Percentiles rank a stretch among this genome's conserved stretches.
Evolutionary conservation across 1,139 yeast species (phyloP).

Genomic region (Yamadazyma conglobata): DNA sequence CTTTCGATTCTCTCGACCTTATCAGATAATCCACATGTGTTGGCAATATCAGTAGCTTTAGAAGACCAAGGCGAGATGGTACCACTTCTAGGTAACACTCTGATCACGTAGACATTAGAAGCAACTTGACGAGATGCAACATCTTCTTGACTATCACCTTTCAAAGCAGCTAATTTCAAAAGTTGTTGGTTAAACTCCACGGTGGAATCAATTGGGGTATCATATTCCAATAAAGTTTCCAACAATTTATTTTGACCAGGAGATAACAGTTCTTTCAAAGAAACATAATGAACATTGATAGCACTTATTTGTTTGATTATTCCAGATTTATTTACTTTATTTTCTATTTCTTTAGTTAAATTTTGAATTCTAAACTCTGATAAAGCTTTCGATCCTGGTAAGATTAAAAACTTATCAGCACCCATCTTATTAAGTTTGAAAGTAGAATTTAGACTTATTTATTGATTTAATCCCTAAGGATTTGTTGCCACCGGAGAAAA

Average conservation of each 20-base stretch:
- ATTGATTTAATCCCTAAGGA: too few relatives aligned
- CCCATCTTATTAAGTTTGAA: slow-evolving; percentile 3
- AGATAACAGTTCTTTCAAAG: slow-evolving; percentile 41
- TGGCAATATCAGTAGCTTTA: slow-evolving; percentile 92
- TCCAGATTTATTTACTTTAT: slow-evolving; percentile 53
- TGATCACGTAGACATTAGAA: slow-evolving; percentile 56
- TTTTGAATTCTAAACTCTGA: slow-evolving; percentile 80
- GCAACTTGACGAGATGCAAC: slow-evolving; percentile 26
- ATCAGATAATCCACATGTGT: slow-evolving; percentile 76
- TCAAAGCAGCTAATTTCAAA: slow-evolving; percentile 23
- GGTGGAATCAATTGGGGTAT: slow-evolving; percentile 53
- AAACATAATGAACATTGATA: slow-evolving; percentile 78
- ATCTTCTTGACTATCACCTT: slow-evolving; percentile 31
- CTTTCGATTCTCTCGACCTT: slow-evolving; percentile 84
- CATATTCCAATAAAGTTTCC: slow-evolving; percentile 70
- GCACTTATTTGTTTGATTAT: slow-evolving; percentile 70
- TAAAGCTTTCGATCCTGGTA: slow-evolving; percentile 89
- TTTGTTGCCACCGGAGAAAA: too few relatives aligned
- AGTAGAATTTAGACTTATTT: too few relatives aligned
- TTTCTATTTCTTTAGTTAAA: slow-evolving; percentile 69
- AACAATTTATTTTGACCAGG: slow-evolving; percentile 47
- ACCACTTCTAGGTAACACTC: slow-evolving; percentile 89
- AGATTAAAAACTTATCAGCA: slow-evolving; percentile 42
- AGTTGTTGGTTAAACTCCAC: slow-evolving; percentile 45
- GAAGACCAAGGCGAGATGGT: slow-evolving; percentile 99